Conservation (phyloP, 768 basidiomycete genomes). For the Cubamyces sp. region DNA sequence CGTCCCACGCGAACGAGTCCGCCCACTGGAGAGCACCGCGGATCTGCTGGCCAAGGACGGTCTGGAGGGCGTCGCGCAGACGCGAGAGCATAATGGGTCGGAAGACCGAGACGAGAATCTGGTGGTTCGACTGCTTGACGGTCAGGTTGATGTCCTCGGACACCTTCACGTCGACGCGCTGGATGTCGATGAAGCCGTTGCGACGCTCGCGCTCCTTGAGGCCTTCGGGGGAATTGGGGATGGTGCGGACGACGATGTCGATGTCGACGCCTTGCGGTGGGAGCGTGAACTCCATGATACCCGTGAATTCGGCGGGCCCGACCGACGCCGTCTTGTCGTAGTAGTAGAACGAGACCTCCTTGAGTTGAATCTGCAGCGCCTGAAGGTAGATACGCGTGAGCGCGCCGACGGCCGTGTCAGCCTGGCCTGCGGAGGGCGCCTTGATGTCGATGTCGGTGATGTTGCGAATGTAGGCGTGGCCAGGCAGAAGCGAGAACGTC, state of each 20-base stretch:
- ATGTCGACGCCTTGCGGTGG: constrained; percentile 71
- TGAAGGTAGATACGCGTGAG: constrained; percentile 69
- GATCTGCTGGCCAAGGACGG: constrained; percentile 59
- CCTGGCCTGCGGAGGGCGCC: constrained; percentile 40
- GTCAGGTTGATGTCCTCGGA: constrained; percentile 58
- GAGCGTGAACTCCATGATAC: constrained; percentile 62
- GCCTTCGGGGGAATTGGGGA: constrained; percentile 53
- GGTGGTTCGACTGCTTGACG: constrained; percentile 66
- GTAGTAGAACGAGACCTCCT: constrained; percentile 77
- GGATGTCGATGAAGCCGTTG: constrained; percentile 61
- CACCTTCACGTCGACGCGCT: constrained; percentile 56
- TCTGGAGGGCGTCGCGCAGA: constrained; percentile 63
- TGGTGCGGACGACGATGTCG: constrained; percentile 66
- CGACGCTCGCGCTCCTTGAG: constrained; percentile 47
- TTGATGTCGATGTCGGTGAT: constrained; percentile 66
- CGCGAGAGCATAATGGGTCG: constrained; percentile 61
- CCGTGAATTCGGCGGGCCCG: constrained; percentile 61
- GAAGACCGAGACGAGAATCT: constrained; percentile 62
- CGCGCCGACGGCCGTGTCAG: constrained; percentile 58
- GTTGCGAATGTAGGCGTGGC: constrained; percentile 72
- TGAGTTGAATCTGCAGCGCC: constrained; percentile 63
- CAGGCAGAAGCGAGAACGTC: constrained; percentile 66
- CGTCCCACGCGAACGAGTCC: constrained; percentile 64
- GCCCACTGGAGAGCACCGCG: constrained; percentile 52
- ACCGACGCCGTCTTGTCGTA: constrained; percentile 59